Conservation (phyloP, 164 flowering plant genomes). For the Cinnamomum micranthum region DNA sequence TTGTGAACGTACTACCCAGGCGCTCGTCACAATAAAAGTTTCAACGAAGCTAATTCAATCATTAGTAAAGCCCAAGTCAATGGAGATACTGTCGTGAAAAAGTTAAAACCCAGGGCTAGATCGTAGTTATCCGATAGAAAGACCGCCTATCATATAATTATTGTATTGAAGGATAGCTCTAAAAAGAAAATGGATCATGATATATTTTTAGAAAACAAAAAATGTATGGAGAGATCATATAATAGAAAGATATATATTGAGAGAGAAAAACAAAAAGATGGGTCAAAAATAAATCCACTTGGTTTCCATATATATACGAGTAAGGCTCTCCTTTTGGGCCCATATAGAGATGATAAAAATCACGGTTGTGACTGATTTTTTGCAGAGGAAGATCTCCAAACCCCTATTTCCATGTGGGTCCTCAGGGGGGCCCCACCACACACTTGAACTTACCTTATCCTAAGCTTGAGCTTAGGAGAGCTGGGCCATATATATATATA, state of each 20-base stretch:
- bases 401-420: too few relatives aligned
- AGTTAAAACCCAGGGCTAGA: constrained; percentile 3
- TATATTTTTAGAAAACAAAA: not conserved
- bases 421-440: too few relatives aligned
- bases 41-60: not conserved
- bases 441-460: too few relatives aligned
- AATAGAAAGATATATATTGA: not conserved
- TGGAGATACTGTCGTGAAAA: constrained; percentile 1
- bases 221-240: not conserved
- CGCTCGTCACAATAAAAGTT: constrained; percentile 3
- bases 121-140: constrained; percentile 4
- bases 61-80: constrained; percentile 12
- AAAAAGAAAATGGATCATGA: not conserved
- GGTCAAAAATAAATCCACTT: not conserved
- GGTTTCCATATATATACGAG: not conserved
- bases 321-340: too few relatives aligned
- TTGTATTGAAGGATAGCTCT: not conserved
- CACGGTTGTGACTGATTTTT: too few relatives aligned
- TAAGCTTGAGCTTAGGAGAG: too few relatives aligned
- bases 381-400: too few relatives aligned
- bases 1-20: too few relatives aligned
- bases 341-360: too few relatives aligned
- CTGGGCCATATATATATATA: too few relatives aligned
- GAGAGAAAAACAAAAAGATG: not conserved
- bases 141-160: not conserved